These are phyloP conservation scores for Tremella yokohamensis DNA, from an alignment of 768 basidiomycete species.

Conservation along the genomic window DNA sequence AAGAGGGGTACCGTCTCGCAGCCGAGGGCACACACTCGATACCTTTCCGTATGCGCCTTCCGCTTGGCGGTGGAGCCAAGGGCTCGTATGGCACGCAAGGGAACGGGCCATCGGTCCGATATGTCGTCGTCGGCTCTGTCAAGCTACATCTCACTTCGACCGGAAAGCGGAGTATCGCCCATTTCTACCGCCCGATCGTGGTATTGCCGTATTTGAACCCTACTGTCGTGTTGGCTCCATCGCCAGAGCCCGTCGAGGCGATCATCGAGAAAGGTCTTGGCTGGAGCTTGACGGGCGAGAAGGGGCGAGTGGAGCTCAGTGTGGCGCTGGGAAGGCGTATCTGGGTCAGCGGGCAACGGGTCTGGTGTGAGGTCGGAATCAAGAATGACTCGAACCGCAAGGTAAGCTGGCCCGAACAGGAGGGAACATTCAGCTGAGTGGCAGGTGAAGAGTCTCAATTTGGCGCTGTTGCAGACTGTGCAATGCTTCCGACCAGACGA, in stretches of 20 bases:
- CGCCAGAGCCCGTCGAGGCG: constrained; percentile 61
- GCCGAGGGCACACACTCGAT: constrained; percentile 66
- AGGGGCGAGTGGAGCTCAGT: constrained; percentile 63
- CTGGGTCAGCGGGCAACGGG: constrained; percentile 80
- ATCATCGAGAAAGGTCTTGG: constrained; percentile 58
- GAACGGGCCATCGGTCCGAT: constrained; percentile 65
- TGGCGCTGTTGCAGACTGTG: constrained; percentile 65
- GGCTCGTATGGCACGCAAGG: constrained; percentile 56
- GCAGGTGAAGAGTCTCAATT: constrained; percentile 62
- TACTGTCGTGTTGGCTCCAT: constrained; percentile 60
- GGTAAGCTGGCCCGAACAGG: constrained; percentile 36
- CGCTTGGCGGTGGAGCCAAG: constrained; percentile 61
- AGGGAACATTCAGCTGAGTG: background rate
- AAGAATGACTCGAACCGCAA: constrained; percentile 66
- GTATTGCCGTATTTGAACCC: constrained; percentile 74
- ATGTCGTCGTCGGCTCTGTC: constrained; percentile 76
- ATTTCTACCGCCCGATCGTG: constrained; percentile 80
- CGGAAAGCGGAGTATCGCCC: constrained; percentile 68
- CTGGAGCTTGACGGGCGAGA: constrained; percentile 60
- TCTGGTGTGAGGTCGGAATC: constrained; percentile 64
- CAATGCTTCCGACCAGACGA: constrained; percentile 63
- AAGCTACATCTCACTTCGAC: constrained; percentile 68
- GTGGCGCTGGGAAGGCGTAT: constrained; percentile 66
- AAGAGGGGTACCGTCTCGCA: constrained; percentile 52
- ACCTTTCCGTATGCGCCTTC: constrained; percentile 70